Conservation (phyloP, 2,329 filamentous ascomycete species). For the Talaromyces rugulosus region DNA sequence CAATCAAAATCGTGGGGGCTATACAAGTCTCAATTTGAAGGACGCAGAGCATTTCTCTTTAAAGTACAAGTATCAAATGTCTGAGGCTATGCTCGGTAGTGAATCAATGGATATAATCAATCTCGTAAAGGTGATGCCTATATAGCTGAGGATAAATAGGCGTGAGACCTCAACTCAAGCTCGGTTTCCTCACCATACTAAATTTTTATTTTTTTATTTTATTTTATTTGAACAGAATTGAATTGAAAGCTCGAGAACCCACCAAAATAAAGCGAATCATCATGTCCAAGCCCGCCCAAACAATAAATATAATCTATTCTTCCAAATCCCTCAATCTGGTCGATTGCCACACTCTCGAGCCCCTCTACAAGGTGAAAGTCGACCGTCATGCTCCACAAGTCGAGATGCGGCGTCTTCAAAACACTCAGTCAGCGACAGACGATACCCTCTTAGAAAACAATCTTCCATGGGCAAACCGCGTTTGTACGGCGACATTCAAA, state of each 20-base stretch:
- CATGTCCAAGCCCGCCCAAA: neutral
- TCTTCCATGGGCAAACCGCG: neutral
- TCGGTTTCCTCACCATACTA: neutral
- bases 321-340: neutral
- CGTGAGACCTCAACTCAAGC: too few relatives aligned
- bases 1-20: neutral
- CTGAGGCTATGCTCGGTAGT: neutral
- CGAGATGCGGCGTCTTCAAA: neutral
- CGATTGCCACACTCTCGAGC: neutral
- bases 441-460: neutral
- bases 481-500: neutral
- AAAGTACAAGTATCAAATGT: too few relatives aligned
- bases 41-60: too few relatives aligned
- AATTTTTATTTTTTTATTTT: too few relatives aligned
- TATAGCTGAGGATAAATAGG: neutral
- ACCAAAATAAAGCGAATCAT: neutral
- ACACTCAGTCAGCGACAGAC: neutral
- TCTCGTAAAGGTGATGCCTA: neutral
- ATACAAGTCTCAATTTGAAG: neutral
- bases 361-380: neutral
- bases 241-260: neutral
- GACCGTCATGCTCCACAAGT: neutral
- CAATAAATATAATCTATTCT: neutral
- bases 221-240: neutral
- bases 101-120: neutral